phyloP scores from a whole-genome alignment of 1,139 yeast genomes.

The Nadsonia commutata region DNA sequence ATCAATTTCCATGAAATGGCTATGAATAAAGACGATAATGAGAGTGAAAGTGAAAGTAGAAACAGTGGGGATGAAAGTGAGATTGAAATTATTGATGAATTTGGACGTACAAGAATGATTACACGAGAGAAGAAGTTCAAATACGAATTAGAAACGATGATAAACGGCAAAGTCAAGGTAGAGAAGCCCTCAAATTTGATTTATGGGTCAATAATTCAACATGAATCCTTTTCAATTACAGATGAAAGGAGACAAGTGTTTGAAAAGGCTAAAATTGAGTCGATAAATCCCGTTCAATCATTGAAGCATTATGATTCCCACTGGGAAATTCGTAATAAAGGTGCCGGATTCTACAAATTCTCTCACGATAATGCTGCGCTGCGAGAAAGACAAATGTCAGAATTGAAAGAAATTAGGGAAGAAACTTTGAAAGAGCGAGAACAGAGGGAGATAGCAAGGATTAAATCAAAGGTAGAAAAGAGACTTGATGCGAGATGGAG shows the following conservation, averaged over 20 bases:
- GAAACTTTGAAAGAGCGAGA: slow-evolving; percentile 3
- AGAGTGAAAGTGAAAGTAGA: slow-evolving; percentile 4
- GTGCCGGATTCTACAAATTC: slow-evolving; percentile 22
- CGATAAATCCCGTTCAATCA: slow-evolving; percentile 2
- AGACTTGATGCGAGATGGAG: neutral
- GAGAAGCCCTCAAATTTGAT: slow-evolving; percentile 11
- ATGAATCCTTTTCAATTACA: slow-evolving; percentile 17
- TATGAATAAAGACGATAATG: slow-evolving; percentile 7
- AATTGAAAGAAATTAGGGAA: slow-evolving; percentile 9
- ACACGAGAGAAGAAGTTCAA: slow-evolving; percentile 10
- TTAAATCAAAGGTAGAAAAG: neutral
- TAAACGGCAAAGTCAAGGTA: slow-evolving; percentile 3
- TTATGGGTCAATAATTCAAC: slow-evolving; percentile 18
- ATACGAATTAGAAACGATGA: slow-evolving; percentile 5
- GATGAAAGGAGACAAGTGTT: slow-evolving; percentile 7
- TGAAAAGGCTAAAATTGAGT: slow-evolving; percentile 8
- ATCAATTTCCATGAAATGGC: slow-evolving; percentile 7
- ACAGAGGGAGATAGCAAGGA: neutral
- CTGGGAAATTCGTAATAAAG: slow-evolving; percentile 19
- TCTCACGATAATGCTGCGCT: slow-evolving; percentile 12
- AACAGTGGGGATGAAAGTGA: slow-evolving; percentile 9
- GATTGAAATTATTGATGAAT: slow-evolving; percentile 22
- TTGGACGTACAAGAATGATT: slow-evolving; percentile 20
- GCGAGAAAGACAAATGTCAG: slow-evolving; percentile 17
- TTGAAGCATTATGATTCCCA: slow-evolving; percentile 18